These are phyloP conservation scores for Keithomyces neogunnii DNA, from an alignment of 2,329 filamentous ascomycete species.

Conservation along the genomic window DNA sequence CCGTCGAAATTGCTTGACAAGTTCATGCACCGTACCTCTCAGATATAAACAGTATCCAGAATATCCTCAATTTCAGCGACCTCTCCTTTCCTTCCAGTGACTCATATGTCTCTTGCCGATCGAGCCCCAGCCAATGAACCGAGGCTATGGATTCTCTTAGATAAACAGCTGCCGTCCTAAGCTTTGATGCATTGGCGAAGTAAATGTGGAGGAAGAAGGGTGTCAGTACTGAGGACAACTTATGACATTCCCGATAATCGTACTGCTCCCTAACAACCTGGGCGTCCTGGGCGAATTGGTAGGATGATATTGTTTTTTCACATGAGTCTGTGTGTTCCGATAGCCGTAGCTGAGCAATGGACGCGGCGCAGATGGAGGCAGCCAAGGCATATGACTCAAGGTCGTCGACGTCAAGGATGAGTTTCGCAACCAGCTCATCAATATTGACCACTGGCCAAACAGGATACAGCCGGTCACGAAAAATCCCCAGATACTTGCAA, in stretches of 20 bases:
- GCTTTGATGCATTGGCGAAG: conserved; percentile 18
- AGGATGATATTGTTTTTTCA: not conserved
- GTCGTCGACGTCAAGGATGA: conserved; percentile 9
- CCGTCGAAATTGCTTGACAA: too few species aligned
- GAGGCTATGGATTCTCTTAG: conserved; percentile 16
- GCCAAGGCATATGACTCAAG: conserved; percentile 15
- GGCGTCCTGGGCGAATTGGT: conserved; percentile 12
- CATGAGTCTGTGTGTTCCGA: conserved; percentile 11
- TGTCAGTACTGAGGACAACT: conserved; percentile 14
- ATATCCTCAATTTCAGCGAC: conserved; percentile 13
- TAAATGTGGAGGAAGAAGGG: conserved; percentile 21
- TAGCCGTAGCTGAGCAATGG: conserved; percentile 18
- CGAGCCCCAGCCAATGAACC: conserved; percentile 15
- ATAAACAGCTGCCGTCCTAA: conserved; percentile 16
- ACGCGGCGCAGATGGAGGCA: conserved; percentile 17
- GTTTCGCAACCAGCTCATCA: conserved; percentile 11
- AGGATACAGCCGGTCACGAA: conserved; percentile 11
- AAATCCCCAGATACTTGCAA: conserved; percentile 12
- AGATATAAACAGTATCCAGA: conserved; percentile 18
- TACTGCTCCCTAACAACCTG: conserved; percentile 13
- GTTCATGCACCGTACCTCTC: conserved; percentile 4
- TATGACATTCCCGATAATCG: conserved; percentile 14
- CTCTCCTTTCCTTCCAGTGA: conserved; percentile 10
- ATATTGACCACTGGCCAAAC: conserved; percentile 17
- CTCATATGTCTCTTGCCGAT: conserved; percentile 12